phyloP scores from a whole-genome alignment of 495 filamentous ascomycete species.

The Bryoglossum gracile region DNA sequence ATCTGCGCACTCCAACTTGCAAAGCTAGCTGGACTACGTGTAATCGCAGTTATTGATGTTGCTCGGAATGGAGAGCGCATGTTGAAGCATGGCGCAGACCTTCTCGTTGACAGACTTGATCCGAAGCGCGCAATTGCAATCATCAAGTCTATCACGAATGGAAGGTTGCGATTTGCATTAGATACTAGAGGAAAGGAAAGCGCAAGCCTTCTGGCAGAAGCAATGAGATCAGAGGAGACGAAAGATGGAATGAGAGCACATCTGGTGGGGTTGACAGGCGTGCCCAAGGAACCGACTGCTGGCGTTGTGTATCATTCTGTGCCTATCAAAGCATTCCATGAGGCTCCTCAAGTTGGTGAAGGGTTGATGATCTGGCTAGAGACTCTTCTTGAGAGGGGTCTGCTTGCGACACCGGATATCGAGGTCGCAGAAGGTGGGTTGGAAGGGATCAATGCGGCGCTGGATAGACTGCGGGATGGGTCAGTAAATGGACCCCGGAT shows the following conservation, averaged over 20 bases:
- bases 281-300: constrained; percentile 43
- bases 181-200: constrained; percentile 56
- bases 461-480: constrained; percentile 52
- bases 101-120: constrained; percentile 56
- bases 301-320: constrained; percentile 49
- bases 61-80: constrained; percentile 53
- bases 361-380: constrained; percentile 54
- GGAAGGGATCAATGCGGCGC: constrained; percentile 52
- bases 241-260: constrained; percentile 36
- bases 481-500: constrained; percentile 51
- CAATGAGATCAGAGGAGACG: constrained; percentile 17
- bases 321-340: constrained; percentile 64
- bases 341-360: constrained; percentile 48
- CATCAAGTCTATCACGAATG: constrained; percentile 44
- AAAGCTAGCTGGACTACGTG: constrained; percentile 48
- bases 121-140: constrained; percentile 52
- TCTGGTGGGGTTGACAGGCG: constrained; percentile 54
- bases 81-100: constrained; percentile 42
- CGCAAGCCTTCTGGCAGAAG: constrained; percentile 40
- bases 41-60: constrained; percentile 53
- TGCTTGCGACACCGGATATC: constrained; percentile 50
- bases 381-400: constrained; percentile 39
- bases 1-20: constrained; percentile 53
- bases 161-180: constrained; percentile 52
- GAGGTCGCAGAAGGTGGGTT: constrained; percentile 51